These are phyloP conservation scores for Parastagonospora avenae DNA, from an alignment of 2,329 filamentous ascomycete species.

Conservation along the genomic window DNA sequence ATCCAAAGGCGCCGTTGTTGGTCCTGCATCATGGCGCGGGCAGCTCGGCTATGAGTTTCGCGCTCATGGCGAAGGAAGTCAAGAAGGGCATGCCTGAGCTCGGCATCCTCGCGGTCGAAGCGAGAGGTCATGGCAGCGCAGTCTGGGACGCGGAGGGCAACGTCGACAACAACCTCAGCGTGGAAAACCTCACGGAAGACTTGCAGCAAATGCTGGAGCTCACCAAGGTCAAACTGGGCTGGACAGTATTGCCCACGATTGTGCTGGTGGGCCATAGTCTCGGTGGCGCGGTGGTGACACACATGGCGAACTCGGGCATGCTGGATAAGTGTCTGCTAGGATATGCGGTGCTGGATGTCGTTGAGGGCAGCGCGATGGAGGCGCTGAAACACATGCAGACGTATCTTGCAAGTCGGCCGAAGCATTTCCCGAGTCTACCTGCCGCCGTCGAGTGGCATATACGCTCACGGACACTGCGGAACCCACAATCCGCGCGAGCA, in stretches of 20 bases:
- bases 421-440: conserved; percentile 75
- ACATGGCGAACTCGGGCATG: conserved; percentile 71
- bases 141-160: conserved; percentile 47
- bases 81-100: conserved; percentile 76
- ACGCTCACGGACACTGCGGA: conserved; percentile 83
- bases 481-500: conserved; percentile 78
- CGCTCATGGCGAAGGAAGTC: conserved; percentile 77
- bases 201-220: conserved; percentile 71
- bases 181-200: conserved; percentile 75
- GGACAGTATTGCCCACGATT: conserved; percentile 73
- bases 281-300: conserved; percentile 87
- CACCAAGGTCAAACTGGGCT: conserved; percentile 71
- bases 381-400: conserved; percentile 92
- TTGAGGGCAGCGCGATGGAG: conserved; percentile 93
- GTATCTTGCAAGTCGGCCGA: conserved; percentile 82
- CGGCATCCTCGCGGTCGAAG: conserved; percentile 84
- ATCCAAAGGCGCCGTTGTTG: conserved; percentile 76
- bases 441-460: conserved; percentile 94
- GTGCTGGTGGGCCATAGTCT: conserved; percentile 90
- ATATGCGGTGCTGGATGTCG: conserved; percentile 90
- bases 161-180: conserved; percentile 67
- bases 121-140: conserved; percentile 81
- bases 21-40: conserved; percentile 95
- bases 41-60: conserved; percentile 91
- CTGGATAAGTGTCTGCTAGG: conserved; percentile 75